Conservation (phyloP, 768 basidiomycete genomes). For the Suillus paluster region DNA sequence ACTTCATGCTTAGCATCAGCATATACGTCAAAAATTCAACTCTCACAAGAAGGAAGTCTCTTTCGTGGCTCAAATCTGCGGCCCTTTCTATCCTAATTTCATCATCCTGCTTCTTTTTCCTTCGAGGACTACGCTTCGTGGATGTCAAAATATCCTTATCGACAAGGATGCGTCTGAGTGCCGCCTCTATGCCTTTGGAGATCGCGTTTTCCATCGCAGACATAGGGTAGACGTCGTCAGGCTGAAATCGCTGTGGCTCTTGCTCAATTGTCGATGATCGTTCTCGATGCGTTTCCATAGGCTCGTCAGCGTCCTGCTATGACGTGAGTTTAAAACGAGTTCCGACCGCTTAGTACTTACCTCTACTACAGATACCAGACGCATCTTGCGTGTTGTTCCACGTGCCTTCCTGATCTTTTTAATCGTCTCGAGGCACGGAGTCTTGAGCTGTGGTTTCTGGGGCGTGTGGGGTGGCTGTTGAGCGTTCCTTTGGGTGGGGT, state of each 20-base stretch:
- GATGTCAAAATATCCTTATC: neutral
- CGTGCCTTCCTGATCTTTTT: neutral
- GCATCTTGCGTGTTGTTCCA: neutral
- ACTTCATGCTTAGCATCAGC: neutral
- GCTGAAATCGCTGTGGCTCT: neutral
- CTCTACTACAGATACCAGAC: neutral
- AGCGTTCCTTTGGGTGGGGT: neutral
- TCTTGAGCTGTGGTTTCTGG: neutral
- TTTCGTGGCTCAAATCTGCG: constrained; percentile 9
- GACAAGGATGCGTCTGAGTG: neutral
- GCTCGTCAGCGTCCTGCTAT: neutral
- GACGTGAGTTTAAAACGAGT: neutral
- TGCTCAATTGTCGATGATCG: neutral
- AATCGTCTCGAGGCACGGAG: neutral
- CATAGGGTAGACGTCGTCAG: neutral
- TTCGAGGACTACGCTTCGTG: constrained; percentile 1
- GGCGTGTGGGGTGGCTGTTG: neutral
- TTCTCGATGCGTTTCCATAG: neutral
- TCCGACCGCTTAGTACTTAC: neutral
- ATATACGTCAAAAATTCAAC: neutral
- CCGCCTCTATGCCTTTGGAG: constrained; percentile 6
- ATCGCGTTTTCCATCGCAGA: constrained; percentile 5
- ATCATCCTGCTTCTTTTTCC: constrained; percentile 6
- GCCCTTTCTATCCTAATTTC: constrained; percentile 4
- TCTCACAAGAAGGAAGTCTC: constrained; percentile 10